Evolutionary conservation across 2,329 filamentous ascomycete species (phyloP).

Genomic region (Leptographium lundbergii): DNA sequence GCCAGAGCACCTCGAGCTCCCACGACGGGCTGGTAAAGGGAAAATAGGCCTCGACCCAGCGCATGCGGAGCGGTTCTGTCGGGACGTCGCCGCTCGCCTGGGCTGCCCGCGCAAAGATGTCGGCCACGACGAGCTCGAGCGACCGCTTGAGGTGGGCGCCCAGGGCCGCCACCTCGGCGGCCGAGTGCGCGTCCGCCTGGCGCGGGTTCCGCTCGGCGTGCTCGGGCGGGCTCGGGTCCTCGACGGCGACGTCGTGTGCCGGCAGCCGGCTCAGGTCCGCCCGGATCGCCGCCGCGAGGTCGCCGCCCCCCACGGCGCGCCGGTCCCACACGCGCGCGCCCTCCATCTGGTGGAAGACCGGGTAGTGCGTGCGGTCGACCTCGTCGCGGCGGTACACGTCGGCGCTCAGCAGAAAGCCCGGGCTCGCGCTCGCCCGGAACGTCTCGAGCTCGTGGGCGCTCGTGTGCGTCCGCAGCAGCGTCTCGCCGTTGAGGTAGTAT

Average conservation of each 20-base stretch:
- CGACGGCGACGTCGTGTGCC: conserved; percentile 60
- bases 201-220: conserved; percentile 73
- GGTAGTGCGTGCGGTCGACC: conserved; percentile 89
- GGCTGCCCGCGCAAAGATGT: conserved; percentile 70
- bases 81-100: conserved; percentile 32
- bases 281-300: conserved; percentile 53
- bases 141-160: conserved; percentile 78
- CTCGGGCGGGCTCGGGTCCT: conserved; percentile 70
- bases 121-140: conserved; percentile 78
- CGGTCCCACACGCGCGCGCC: conserved; percentile 84
- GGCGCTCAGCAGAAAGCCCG: conserved; percentile 77
- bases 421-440: conserved; percentile 57
- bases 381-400: conserved; percentile 95
- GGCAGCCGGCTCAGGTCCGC: conserved; percentile 61
- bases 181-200: conserved; percentile 57
- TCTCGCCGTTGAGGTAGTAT: conserved; percentile 82
- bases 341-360: conserved; percentile 98
- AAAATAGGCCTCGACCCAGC: conserved; percentile 97
- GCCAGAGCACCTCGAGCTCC: conserved; percentile 93
- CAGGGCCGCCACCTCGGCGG: conserved; percentile 70
- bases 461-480: conserved; percentile 83
- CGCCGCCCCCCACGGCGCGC: conserved; percentile 29
- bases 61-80: conserved; percentile 56
- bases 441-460: conserved; percentile 83
- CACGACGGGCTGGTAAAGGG: conserved; percentile 92